Conservation (phyloP, 768 basidiomycete genomes). For the Austroboletus eburneus region DNA sequence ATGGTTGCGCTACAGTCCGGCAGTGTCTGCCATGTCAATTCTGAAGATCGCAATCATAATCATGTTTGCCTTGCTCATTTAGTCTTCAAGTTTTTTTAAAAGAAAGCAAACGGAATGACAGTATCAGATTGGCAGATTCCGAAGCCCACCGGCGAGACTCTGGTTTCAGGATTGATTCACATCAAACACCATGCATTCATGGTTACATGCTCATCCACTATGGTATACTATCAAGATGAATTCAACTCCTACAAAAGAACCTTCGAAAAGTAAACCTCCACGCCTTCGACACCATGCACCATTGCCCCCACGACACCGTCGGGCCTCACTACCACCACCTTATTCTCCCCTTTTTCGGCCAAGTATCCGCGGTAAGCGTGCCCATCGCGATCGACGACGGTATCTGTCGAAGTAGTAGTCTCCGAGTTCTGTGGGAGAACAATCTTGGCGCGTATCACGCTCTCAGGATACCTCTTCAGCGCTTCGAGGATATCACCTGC, state of each 20-base stretch:
- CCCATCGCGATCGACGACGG: conserved; percentile 35
- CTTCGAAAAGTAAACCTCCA: conserved; percentile 14
- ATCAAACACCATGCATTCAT: too few relatives aligned
- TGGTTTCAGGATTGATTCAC: too few relatives aligned
- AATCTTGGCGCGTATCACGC: conserved; percentile 7
- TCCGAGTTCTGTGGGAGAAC: conserved; percentile 8
- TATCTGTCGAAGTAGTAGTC: conserved; percentile 15
- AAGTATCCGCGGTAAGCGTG: conserved; percentile 40
- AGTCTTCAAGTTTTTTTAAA: too few relatives aligned
- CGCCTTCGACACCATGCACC: conserved; percentile 15
- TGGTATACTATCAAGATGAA: too few relatives aligned
- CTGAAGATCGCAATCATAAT: too few relatives aligned
- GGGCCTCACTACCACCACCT: conserved; percentile 37
- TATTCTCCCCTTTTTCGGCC: conserved; percentile 25
- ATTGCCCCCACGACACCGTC: conserved; percentile 41
- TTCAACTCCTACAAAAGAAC: conserved; percentile 9
- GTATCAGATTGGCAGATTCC: too few relatives aligned
- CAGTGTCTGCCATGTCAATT: too few relatives aligned
- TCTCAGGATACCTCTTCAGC: conserved; percentile 3
- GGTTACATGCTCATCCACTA: too few relatives aligned
- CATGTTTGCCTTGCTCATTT: too few relatives aligned
- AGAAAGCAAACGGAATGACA: too few relatives aligned
- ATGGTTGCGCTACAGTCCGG: too few relatives aligned
- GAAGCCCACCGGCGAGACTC: too few relatives aligned
- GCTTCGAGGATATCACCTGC: conserved; percentile 6